Evolutionary conservation across 768 basidiomycete species (phyloP), one percentile per base, ranked within the genome.

Genomic region (Pulveroboletus ravenelii): DNA sequence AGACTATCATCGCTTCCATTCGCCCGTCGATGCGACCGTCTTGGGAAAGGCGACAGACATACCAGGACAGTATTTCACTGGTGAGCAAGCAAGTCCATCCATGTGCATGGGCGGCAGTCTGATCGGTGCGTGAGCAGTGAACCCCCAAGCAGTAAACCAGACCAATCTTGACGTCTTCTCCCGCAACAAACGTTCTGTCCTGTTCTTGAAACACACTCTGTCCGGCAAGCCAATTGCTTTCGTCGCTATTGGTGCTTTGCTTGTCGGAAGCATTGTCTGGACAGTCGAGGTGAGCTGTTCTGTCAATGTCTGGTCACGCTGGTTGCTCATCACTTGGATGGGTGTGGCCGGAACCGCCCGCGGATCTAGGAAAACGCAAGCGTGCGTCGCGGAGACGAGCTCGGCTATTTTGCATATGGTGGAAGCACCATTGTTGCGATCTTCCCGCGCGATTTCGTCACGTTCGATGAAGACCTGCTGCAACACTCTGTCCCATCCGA

Each of bases 1-100:
- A 9, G 89, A 91, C 62, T 90, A 90, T 58, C 89, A 91, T 62
- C 80, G 88, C 13, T 89, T 86, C 75, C 87, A 89, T 55, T 78
- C 78, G 31, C 85, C 86, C 13, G 70, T 85, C 25, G 82, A 84
- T 47, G 82, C 75, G 34, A 74, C 71, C 10, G 64, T 84, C 17
- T 23, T 41, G 2, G 68, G 74, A 10, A 72, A 76, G 34, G 60
- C 72, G 7, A 66, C 52, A 3, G 67, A 81, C 55, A 71, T 82
- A 5, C 71, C 75, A 0, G 82, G 82, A 2, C 72, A 82, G 51
- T 83, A 81, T 57, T 85, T 80, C 56, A 84, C 83, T 1, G 81
- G 78, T 80, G 35, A 46, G 70, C 48, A 1, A 4, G 1, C 10
- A 5, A 34, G 0, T 36, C 12, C 13, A 3, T 29, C 15, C 23